A percentile compares a stretch with the other conserved stretches of the same genome.
phyloP scores from a whole-genome alignment of 2,329 filamentous ascomycete genomes.

The Fusarium nodosum region DNA sequence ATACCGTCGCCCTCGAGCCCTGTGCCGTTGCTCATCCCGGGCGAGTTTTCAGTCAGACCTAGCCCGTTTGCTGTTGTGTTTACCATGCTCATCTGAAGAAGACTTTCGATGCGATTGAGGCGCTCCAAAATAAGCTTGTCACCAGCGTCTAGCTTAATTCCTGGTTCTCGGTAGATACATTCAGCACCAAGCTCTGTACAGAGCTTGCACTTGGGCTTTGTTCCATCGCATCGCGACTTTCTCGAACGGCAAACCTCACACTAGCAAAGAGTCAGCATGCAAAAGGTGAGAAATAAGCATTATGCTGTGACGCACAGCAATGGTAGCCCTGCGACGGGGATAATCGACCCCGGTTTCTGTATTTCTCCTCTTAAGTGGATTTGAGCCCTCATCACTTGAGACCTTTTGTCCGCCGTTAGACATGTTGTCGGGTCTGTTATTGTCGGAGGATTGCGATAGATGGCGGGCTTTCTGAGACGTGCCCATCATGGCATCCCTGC shows the following conservation, averaged over 20 bases:
- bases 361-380: slow-evolving; percentile 72
- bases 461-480: slow-evolving; percentile 68
- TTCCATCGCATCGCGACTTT: slow-evolving; percentile 84
- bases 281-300: slow-evolving; percentile 4
- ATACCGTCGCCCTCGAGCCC: slow-evolving; percentile 70
- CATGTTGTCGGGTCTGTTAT: slow-evolving; percentile 57
- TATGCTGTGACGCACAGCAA: slow-evolving; percentile 66
- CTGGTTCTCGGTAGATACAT: slow-evolving; percentile 86
- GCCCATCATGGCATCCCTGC: slow-evolving; percentile 67
- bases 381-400: slow-evolving; percentile 65
- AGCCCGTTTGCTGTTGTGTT: slow-evolving; percentile 64
- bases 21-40: slow-evolving; percentile 74
- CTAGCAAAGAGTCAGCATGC: slow-evolving; percentile 58
- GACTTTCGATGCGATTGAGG: slow-evolving; percentile 80
- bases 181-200: slow-evolving; percentile 86
- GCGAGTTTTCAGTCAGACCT: slow-evolving; percentile 71
- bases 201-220: slow-evolving; percentile 85
- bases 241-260: slow-evolving; percentile 85
- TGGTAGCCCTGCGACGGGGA: slow-evolving; percentile 73
- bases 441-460: slow-evolving; percentile 67
- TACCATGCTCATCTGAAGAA: slow-evolving; percentile 79
- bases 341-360: slow-evolving; percentile 74
- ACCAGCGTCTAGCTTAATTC: slow-evolving; percentile 87
- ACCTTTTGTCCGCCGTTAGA: slow-evolving; percentile 62
- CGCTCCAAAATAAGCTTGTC: slow-evolving; percentile 88